Evolutionary conservation across 495 filamentous ascomycete species (phyloP), one percentile per base, ranked within the genome.

Genomic region (Aspergillus baeticus): DNA sequence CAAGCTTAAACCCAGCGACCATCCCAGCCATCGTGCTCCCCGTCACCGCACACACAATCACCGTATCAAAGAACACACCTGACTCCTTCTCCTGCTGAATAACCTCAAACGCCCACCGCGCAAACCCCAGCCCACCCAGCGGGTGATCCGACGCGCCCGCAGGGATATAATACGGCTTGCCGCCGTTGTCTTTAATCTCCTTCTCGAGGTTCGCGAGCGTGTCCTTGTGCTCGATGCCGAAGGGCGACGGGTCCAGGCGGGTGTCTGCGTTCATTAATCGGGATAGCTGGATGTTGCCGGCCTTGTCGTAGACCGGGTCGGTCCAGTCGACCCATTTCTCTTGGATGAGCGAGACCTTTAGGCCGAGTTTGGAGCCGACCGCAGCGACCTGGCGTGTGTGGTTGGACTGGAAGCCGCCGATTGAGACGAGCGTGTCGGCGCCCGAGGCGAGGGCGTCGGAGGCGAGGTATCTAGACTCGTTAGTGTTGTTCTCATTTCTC

Each of bases 121-220:
- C 84, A 61, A 86, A 87, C 1, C 85, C 85, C 18, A 87, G 51
- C 0, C 84, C 84, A 1, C 85, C 84, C 0, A 86, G 65, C n/a
- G 83, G 81, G 57, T 88, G 84, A 61, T 86, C 82, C 8, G 81
- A 84, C 1, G 83, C 83, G 1, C 84, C 84, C 0, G 83, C 83
- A 1, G 85, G 85, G 42, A 88, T 86, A 60, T 81, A 86, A 51
- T 87, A 88, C 6, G 83, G 81, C 59, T 73, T 80, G 17, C 72
- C 74, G 0, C 84, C 85, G 0, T 56, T 42, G 0, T 54, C 65
- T 6, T 56, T 59, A 14, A 80, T 71, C 60, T 82, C 76, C n/a
- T 76, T 58, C 46, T 74, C 67, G 0, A 85, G 70, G 1, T 62
- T 55, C 29, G 65, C 64, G 8, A 83, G 73, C 0, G 80, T 83